Evolutionary conservation across 495 filamentous ascomycete genomes (phyloP).

Genomic region (Aspergillus avenaceus): DNA sequence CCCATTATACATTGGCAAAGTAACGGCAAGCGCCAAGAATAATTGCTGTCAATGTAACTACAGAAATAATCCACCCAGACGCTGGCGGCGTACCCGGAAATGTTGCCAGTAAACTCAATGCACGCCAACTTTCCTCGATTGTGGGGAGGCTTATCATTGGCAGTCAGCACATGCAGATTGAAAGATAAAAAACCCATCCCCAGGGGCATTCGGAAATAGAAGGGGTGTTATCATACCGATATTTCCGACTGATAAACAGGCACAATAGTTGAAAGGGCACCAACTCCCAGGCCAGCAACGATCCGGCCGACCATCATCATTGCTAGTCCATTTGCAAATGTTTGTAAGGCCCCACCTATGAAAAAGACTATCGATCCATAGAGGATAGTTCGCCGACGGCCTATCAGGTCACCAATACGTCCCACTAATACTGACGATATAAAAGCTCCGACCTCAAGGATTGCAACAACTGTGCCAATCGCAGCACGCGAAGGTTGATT

Average conservation of each 20-base stretch:
- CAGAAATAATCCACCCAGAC: slow-evolving; percentile 99
- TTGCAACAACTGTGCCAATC: slow-evolving; percentile 94
- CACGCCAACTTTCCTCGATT: slow-evolving; percentile 94
- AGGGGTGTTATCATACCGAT: no score
- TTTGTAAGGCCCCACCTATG: slow-evolving; percentile 81
- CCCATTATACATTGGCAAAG: slow-evolving; percentile 96
- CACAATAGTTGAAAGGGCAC: slow-evolving; percentile 92
- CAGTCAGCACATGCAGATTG: slow-evolving; percentile 10
- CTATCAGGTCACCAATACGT: slow-evolving; percentile 85
- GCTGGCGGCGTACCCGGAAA: slow-evolving; percentile 88
- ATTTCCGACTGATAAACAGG: slow-evolving; percentile 99
- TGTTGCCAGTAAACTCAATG: slow-evolving; percentile 97
- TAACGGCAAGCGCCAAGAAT: slow-evolving; percentile 87
- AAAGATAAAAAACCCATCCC: background rate
- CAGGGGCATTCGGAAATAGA: no score
- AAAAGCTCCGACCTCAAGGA: slow-evolving; percentile 90
- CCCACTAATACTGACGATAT: slow-evolving; percentile 88
- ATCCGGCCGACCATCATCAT: slow-evolving; percentile 94
- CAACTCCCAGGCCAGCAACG: slow-evolving; percentile 89
- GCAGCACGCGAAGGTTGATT: slow-evolving; percentile 77
- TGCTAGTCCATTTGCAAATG: slow-evolving; percentile 72
- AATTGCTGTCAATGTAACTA: slow-evolving; percentile 78
- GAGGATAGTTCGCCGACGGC: slow-evolving; percentile 83
- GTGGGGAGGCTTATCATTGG: slow-evolving; percentile 64
- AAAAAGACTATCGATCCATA: slow-evolving; percentile 94